Evolutionary conservation across 495 filamentous ascomycete genomes (phyloP), one percentile per base, ranked within the genome.

Genomic region (Xylaria telfairii): DNA sequence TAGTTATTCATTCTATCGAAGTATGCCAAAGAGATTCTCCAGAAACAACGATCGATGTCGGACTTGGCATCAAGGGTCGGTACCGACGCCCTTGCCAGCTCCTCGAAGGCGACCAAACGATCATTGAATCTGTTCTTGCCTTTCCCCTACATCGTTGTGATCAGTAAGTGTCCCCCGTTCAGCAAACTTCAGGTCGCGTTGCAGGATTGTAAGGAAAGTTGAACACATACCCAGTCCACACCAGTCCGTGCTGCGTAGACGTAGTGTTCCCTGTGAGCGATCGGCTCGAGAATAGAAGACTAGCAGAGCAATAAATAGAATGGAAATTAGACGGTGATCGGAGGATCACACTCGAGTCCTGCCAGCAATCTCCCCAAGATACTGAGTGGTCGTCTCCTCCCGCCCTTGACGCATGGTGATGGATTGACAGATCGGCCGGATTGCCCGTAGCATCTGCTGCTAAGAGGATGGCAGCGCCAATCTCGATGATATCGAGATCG

Each of bases 311-410:
- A 21, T 7, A 67, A 19, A 32, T 67, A 67, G 21, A 67, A 30
- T 15, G 65, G 65, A 19, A 67, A 67, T 28, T 67, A 47, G 1
- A 32, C 41, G 34, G 57, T 67, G 19, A 67, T 67, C 1, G 65
- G 65, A 56, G 65, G 65, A 21, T 67, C 65, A 19, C 65, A 67
- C 13, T 67, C 65, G 10, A 67, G 65, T 4, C 1, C 10, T 1
- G 65, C 57, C 21, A 67, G 65, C 15, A 67, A 26, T 19, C 47
- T 67, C 65, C 65, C 65, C 65, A 67, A 42, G 44, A 54, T 28
- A 2, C 21, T 8, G 57, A 57, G 24, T 67, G 65, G 47, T 67
- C 65, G 13, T 67, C 65, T 15, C 17, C 41, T 13, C 37, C 65
- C 28, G 47, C 42, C 12, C 57, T 21, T 2, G 57, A 61, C 12